Conservation (phyloP, 768 basidiomycete genomes). For the Boletus rufocinnamomeus region DNA sequence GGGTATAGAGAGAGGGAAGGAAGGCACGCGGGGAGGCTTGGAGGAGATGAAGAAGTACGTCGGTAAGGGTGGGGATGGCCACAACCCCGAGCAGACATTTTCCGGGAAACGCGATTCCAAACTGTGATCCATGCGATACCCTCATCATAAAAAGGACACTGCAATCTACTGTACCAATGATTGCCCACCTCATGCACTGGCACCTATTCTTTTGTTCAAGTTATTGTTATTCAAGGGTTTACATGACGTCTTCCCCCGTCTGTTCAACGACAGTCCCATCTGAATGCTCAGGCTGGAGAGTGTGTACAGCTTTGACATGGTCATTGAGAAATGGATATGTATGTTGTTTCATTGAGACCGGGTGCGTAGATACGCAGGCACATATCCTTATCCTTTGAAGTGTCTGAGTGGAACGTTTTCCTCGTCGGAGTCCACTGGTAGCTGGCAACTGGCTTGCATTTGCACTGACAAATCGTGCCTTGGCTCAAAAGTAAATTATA, state of each 20-base stretch:
- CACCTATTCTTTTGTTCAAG: not conserved
- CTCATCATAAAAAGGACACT: not conserved
- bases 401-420: too few species aligned
- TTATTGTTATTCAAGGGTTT: not conserved
- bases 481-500: not conserved
- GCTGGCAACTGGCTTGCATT: too few species aligned
- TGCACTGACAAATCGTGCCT: not conserved
- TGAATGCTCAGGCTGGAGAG: too few species aligned
- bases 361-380: too few species aligned
- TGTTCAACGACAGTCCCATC: too few species aligned
- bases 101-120: conserved; percentile 24
- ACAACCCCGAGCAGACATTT: conserved; percentile 12
- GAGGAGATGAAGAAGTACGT: conserved; percentile 14
- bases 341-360: too few species aligned
- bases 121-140: conserved; percentile 22
- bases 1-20: conserved; percentile 8
- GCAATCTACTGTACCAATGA: not conserved
- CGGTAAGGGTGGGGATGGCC: conserved; percentile 9
- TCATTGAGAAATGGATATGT: too few species aligned
- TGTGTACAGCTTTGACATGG: too few species aligned
- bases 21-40: conserved; percentile 12
- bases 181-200: not conserved
- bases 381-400: too few species aligned
- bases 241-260: too few species aligned
- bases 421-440: too few species aligned